Conservation (phyloP, 192 early-diverging fungal species). For the Funneliformis mosseae region DNA sequence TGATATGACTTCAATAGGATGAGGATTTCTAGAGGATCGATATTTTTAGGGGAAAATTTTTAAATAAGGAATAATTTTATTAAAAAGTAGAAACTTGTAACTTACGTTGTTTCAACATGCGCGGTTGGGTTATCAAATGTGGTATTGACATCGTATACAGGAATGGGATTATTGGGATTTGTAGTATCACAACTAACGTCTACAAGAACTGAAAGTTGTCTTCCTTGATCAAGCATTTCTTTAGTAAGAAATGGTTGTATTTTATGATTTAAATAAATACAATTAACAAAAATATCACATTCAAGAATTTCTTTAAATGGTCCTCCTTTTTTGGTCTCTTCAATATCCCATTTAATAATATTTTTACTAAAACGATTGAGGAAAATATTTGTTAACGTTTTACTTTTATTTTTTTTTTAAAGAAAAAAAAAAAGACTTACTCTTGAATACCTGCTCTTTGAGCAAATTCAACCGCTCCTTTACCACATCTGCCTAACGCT, state of each 20-base stretch:
- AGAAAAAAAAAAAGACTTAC: conserved; percentile 18
- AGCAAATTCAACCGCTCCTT: conserved; percentile 84
- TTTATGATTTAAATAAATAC: conserved; percentile 90
- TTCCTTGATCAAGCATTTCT: conserved; percentile 69
- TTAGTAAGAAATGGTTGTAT: conserved; percentile 95
- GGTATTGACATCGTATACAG: conserved; percentile 88
- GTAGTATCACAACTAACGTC: conserved; percentile 98
- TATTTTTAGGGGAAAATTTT: not conserved
- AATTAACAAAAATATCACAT: conserved; percentile 97
- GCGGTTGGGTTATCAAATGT: conserved; percentile 94
- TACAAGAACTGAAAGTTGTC: conserved; percentile 80
- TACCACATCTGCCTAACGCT: conserved; percentile 93
- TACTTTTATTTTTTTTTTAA: not conserved
- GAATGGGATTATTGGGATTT: conserved; percentile 97
- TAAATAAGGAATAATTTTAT: not conserved
- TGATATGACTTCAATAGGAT: conserved; percentile 86
- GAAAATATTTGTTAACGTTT: too few species aligned
- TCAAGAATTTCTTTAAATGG: conserved; percentile 90
- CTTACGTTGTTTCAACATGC: conserved; percentile 58
- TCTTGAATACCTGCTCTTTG: conserved; percentile 81
- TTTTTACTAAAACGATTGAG: conserved; percentile 45
- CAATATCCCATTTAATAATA: conserved; percentile 95
- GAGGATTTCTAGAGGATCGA: conserved; percentile 43
- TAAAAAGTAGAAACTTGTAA: not conserved
- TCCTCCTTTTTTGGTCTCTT: conserved; percentile 89